Evolutionary conservation across 164 flowering plant genomes (phyloP).

Genomic region (Cinnamomum chago): DNA sequence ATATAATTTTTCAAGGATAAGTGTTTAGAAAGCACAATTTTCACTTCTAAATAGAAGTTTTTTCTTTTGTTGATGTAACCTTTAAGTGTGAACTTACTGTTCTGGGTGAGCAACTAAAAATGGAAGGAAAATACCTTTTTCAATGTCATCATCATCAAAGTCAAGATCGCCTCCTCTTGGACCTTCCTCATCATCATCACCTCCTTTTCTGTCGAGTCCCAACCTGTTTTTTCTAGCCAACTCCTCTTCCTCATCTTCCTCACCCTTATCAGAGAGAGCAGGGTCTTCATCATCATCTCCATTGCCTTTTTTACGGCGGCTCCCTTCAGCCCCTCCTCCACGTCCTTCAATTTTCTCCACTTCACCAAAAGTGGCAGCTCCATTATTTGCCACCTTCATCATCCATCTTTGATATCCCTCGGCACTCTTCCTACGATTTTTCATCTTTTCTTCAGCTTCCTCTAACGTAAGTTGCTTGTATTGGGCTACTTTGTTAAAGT

Average conservation of each 20-base stretch:
- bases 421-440: constrained; percentile 78
- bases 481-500: constrained; percentile 94
- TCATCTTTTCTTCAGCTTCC: constrained; percentile 99
- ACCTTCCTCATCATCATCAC: constrained; percentile 91
- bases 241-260: constrained; percentile 88
- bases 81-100: too few species aligned
- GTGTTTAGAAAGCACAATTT: too few species aligned
- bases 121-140: constrained; percentile 58
- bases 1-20: too few species aligned
- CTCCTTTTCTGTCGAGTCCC: constrained; percentile 61
- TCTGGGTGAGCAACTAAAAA: neutral
- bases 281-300: constrained; percentile 77
- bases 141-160: constrained; percentile 86
- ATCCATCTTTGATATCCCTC: constrained; percentile 98
- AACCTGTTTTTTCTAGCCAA: constrained; percentile 69
- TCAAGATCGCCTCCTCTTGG: constrained; percentile 82
- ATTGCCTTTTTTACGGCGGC: constrained; percentile 54
- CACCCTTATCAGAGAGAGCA: constrained; percentile 70
- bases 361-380: constrained; percentile 92
- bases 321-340: constrained; percentile 36
- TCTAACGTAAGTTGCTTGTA: constrained; percentile 97
- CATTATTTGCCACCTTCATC: constrained; percentile 94
- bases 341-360: constrained; percentile 50
- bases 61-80: too few species aligned
- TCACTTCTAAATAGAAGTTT: too few species aligned